Evolutionary conservation across 345 rosid genomes (phyloP).

Genomic region (Rhodomyrtus tomentosa): DNA sequence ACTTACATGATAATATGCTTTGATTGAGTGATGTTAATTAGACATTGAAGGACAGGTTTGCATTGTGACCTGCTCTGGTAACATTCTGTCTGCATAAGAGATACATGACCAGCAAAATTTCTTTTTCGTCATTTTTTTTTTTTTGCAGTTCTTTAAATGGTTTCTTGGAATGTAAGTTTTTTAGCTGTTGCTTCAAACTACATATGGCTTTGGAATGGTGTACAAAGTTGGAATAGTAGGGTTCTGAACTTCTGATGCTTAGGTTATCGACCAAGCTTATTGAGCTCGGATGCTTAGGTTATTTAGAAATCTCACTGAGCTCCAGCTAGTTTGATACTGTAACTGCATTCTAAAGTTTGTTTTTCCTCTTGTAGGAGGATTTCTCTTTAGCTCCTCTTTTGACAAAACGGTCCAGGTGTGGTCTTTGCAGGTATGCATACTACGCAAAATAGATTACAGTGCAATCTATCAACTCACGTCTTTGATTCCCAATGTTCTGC

Average conservation of each 20-base stretch:
- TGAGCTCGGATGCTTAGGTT: not conserved
- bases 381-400: slow-evolving; percentile 73
- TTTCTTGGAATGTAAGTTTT: not conserved
- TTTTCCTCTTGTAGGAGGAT: slow-evolving; percentile 49
- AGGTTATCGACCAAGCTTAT: not conserved
- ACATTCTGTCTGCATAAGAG: not conserved
- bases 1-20: not conserved
- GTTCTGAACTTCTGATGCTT: not conserved
- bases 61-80: not conserved
- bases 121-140: not conserved
- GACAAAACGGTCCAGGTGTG: slow-evolving; percentile 73
- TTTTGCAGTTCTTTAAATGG: not conserved
- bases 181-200: not conserved
- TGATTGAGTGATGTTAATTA: not conserved
- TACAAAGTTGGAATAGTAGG: not conserved
- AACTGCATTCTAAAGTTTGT: not conserved
- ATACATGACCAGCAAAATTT: not conserved
- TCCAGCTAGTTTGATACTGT: not conserved
- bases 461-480: not conserved
- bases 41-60: not conserved
- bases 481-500: not conserved
- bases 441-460: not conserved
- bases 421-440: slow-evolving; percentile 66
- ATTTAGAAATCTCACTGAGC: not conserved
- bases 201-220: not conserved